These are phyloP conservation scores for Scedosporium apiospermum DNA, from an alignment of 2,329 filamentous ascomycete species.

Conservation along the genomic window DNA sequence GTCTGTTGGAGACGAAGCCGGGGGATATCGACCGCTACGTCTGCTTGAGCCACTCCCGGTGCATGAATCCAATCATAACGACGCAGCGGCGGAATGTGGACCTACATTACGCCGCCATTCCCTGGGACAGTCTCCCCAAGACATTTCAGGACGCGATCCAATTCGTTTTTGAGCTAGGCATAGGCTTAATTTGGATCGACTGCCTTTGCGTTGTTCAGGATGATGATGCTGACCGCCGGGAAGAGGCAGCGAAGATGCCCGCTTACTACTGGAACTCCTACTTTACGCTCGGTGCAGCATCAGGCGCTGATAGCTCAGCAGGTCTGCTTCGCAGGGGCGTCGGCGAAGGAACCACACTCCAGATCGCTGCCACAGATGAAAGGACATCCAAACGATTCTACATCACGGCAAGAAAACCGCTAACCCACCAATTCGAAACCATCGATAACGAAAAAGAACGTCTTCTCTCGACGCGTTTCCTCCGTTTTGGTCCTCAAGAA, in stretches of 20 bases:
- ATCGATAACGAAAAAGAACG: conserved; percentile 10
- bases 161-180: conserved; percentile 8
- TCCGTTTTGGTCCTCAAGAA: conserved; percentile 11
- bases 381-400: conserved; percentile 4
- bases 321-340: conserved; percentile 8
- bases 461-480: conserved; percentile 10
- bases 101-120: conserved; percentile 8
- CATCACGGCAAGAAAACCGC: conserved; percentile 8
- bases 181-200: conserved; percentile 11
- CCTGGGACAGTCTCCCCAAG: conserved; percentile 7
- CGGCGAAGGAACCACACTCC: conserved; percentile 6
- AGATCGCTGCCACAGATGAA: conserved; percentile 6
- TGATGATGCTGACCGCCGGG: conserved; percentile 13
- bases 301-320: conserved; percentile 8
- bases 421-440: conserved; percentile 10
- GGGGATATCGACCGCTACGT: conserved; percentile 6
- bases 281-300: conserved; percentile 11
- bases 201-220: background rate
- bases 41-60: conserved; percentile 16
- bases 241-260: conserved; percentile 12
- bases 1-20: background rate
- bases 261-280: conserved; percentile 11
- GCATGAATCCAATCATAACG: conserved; percentile 25
- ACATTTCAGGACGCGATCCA: conserved; percentile 11
- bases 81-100: conserved; percentile 7